Base-by-base conservation (phyloP, 2,329 filamentous ascomycete species). In the Fusarium nodosum region DNA sequence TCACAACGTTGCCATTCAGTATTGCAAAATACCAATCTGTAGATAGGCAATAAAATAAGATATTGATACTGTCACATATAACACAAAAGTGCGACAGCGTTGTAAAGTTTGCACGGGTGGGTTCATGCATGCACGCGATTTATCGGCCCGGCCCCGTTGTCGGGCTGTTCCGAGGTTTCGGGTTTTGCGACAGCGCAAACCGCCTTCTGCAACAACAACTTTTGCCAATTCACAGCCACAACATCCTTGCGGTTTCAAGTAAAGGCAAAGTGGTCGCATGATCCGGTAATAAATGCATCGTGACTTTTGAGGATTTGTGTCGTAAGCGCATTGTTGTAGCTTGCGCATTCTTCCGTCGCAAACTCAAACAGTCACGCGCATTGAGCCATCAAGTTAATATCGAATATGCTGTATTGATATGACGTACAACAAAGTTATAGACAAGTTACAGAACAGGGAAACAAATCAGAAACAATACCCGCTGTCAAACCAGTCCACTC, bases 351-450 rank as follows among this genome's bases (percentile, higher is more conserved):
- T 46, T n/a, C 16, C 11, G 34, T 51, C 31, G 30, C 39, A 47
- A 15, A 16, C 24, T 38, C 55, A 16, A 53, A 53, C 31, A 41
- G 30, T 54, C 53, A 69, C 45, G 15, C 42, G 38, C n/a, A 30
- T 46, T 20, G 28, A 39, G 31, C 24, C 38, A 30, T 13, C 20
- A 30, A 11, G 33, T 68, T 47, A 54, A 56, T 34, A 56, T 58
- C 44, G 33, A 56, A 36, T 44, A 56, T 46, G 59, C 55, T 57
- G 52, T 46, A 70, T 70, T 56, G 67, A 60, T 67, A 65, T 47
- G 48, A 46, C 68, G 69, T 74, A 74, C 72, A 70, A 67, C 59
- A 57, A 41, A 71, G 61, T 47, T 74, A 74, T 73, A 72, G 61
- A 74, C 72, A 72, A 69, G 42, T 48, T 61, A 59, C 66, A 66